Conservation (phyloP, 78 protist species). For the Dictyostelium capitatum region DNA sequence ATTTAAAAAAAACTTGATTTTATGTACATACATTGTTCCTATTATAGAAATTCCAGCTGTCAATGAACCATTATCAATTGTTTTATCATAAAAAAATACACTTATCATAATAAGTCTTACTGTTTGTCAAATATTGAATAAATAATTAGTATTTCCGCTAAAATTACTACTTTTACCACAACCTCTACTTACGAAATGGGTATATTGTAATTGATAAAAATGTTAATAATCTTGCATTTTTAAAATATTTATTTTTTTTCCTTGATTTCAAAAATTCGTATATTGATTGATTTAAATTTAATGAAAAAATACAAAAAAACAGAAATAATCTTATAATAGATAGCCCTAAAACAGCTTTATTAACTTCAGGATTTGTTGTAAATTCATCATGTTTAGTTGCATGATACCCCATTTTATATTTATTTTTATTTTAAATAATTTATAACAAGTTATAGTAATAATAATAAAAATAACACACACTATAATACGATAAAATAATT, state of each 20-base stretch:
- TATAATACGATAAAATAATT: no score
- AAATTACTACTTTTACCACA: no score
- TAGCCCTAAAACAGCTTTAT: conserved; percentile 11
- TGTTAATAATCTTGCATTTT: not conserved
- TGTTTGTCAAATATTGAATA: no score
- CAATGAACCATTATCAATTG: not conserved
- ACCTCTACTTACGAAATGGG: not conserved
- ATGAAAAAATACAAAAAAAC: not conserved
- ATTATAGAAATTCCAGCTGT: not conserved
- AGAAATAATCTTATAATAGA: not conserved
- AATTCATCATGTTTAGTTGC: not conserved
- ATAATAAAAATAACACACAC: no score
- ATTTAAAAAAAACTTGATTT: no score
- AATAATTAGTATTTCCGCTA: no score
- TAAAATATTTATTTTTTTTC: conserved; percentile 7
- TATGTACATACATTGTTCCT: not conserved
- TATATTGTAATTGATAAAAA: not conserved
- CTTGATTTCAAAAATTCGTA: not conserved
- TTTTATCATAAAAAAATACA: not conserved
- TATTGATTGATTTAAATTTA: not conserved
- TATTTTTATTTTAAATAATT: no score
- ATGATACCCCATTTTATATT: not conserved
- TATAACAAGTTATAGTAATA: no score
- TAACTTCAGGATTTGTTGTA: not conserved
- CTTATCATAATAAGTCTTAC: conserved; percentile 18